Conservation (phyloP, 306 rosid genomes). For the Malus asiatica region DNA sequence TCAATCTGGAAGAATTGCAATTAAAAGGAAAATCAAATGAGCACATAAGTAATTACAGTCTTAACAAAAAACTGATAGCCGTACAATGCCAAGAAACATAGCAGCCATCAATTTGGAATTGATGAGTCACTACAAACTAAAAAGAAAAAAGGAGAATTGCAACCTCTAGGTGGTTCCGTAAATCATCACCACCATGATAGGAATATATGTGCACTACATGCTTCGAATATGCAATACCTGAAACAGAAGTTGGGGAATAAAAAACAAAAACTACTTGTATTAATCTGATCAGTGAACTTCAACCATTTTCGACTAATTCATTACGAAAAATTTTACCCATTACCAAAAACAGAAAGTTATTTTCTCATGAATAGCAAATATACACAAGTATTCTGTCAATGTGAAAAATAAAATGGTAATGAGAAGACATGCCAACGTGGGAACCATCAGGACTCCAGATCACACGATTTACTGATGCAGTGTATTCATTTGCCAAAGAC, state of each 20-base stretch:
- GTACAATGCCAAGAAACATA: neutral
- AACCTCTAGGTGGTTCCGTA: slow-evolving; percentile 2
- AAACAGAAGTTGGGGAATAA: neutral
- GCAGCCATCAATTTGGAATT: neutral
- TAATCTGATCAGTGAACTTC: neutral
- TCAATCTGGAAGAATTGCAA: slow-evolving; percentile 10
- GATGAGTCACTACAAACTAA: neutral
- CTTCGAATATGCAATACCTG: slow-evolving; percentile 19
- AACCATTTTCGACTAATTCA: neutral
- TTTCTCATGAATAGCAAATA: neutral
- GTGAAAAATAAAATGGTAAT: neutral
- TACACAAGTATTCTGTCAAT: neutral
- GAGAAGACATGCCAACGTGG: slow-evolving; percentile 2
- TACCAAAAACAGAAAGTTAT: neutral
- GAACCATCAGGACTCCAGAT: slow-evolving; percentile 22
- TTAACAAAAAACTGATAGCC: neutral
- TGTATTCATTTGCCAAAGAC: neutral
- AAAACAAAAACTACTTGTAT: neutral
- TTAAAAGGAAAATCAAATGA: neutral
- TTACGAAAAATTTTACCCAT: neutral
- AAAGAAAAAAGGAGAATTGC: neutral
- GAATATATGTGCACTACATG: slow-evolving; percentile 17
- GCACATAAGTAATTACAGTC: neutral
- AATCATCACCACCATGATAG: slow-evolving; percentile 6
- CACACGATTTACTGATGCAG: slow-evolving; percentile 15